These are phyloP conservation scores for Musa troglodytarum DNA, from an alignment of 176 grass and related monocot species.

Conservation along the genomic window DNA sequence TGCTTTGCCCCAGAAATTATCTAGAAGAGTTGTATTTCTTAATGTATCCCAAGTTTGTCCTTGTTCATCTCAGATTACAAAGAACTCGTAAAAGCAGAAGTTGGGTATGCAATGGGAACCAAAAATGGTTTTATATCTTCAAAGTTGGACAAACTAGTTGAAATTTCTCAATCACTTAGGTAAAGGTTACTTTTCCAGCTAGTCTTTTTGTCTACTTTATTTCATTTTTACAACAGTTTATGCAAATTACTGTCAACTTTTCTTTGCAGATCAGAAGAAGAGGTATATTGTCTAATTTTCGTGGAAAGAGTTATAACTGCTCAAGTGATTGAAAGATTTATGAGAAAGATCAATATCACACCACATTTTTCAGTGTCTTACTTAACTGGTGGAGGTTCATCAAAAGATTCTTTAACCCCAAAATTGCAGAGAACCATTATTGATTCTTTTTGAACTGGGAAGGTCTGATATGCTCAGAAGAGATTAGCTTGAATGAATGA, in stretches of 20 bases:
- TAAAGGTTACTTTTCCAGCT: background rate
- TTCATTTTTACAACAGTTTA: background rate
- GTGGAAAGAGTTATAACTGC: constrained; percentile 14
- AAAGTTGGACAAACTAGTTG: constrained; percentile 1
- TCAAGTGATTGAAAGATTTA: constrained; percentile 10
- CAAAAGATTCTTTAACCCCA: background rate
- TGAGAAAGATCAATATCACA: background rate
- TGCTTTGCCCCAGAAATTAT: too few relatives aligned
- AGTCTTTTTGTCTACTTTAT: background rate
- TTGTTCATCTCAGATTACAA: background rate
- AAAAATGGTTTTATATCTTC: constrained; percentile 1
- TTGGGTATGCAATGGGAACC: background rate
- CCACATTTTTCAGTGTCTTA: constrained; percentile 12
- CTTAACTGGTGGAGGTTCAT: constrained; percentile 8
- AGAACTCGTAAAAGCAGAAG: background rate
- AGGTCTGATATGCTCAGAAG: background rate
- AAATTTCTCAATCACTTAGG: constrained; percentile 8
- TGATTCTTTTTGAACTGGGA: background rate
- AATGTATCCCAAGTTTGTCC: background rate
- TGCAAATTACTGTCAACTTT: background rate
- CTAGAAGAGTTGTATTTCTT: too few relatives aligned
- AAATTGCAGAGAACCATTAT: background rate
- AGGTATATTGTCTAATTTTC: constrained; percentile 11
- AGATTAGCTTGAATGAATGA: background rate
- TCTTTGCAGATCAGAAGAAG: background rate